Evolutionary conservation across 2,329 filamentous ascomycete genomes (phyloP).

Genomic region (Fusarium citri): DNA sequence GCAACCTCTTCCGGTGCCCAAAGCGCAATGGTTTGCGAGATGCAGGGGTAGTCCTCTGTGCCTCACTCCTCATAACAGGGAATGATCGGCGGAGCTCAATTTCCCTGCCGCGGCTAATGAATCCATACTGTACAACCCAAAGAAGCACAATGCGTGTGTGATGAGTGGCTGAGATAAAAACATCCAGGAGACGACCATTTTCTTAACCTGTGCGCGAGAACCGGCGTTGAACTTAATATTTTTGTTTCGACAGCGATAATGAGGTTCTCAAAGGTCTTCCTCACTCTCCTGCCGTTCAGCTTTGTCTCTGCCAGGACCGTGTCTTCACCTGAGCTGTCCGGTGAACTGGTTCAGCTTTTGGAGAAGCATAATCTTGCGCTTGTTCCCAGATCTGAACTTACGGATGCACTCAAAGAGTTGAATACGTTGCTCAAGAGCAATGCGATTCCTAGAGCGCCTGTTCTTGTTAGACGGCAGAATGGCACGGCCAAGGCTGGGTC

Average conservation of each 20-base stretch:
- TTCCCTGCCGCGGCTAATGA: slow-evolving; percentile 18
- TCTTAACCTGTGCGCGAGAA: background rate
- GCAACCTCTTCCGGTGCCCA: slow-evolving; percentile 11
- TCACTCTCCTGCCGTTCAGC: slow-evolving; percentile 51
- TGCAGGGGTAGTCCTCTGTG: slow-evolving; percentile 13
- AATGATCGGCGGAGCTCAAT: slow-evolving; percentile 15
- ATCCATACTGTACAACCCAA: background rate
- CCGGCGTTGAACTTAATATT: background rate
- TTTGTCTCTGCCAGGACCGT: slow-evolving; percentile 45
- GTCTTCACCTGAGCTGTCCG: slow-evolving; percentile 48
- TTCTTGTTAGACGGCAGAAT: slow-evolving; percentile 33
- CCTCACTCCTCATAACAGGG: background rate
- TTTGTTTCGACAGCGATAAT: slow-evolving; percentile 40
- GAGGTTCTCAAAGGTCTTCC: slow-evolving; percentile 53
- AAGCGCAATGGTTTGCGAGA: slow-evolving; percentile 34
- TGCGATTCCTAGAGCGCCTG: slow-evolving; percentile 4
- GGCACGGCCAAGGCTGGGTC: slow-evolving; percentile 8
- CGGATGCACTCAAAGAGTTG: slow-evolving; percentile 58
- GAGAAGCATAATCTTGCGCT: slow-evolving; percentile 58
- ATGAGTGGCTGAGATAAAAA: slow-evolving; percentile 27
- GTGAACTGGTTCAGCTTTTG: slow-evolving; percentile 55
- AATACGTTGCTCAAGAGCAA: slow-evolving; percentile 54
- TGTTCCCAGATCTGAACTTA: slow-evolving; percentile 59
- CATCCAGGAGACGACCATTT: background rate
- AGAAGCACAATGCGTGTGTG: slow-evolving; percentile 12